Base-by-base conservation (phyloP, 352 stramenopile genomes). In the Thalassiosira allenii region DNA sequence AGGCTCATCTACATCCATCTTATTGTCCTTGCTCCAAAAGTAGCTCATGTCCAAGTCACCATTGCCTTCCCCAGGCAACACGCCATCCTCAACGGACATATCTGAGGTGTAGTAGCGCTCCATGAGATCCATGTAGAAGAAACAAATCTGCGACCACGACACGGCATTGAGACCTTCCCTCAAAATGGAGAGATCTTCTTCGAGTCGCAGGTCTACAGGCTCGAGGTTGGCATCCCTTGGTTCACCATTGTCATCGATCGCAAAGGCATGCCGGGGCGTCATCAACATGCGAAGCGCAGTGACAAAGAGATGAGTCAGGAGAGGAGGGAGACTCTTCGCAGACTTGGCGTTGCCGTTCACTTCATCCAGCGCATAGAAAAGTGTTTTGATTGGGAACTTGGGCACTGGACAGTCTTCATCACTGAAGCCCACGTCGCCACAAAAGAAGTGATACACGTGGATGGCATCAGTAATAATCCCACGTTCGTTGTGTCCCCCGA, bases 81-180 rank as follows among this genome's bases (percentile, higher is more conserved):
- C 72, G 56, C 72, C 75, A 53, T 69, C 32, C 49, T 89, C 85
- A 34, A 83, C 17, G 6, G 81, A 87, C 34, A 75, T 30, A 75
- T 90, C 79, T 5, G 81, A 87, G 12, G 54, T 81, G 56, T 90
- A 91, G 64, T 88, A 91, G n/a, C 76, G 75, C 51, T 92, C 80
- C 82, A 92, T 92, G n/a, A 86, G 73, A 62, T 94, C 84, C 63
- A 91, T 90, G 68, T 94, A 94, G 9, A 88, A 82, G 40, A 87
- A 73, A 54, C 79, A 84, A 70, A 91, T 72, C 64, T 92, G 86
- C 25, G 79, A 83, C 89, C 89, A 94, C 5, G 82, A 92, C 2
- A 85, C 65, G 33, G 81, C 77, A 62, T 87, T 87, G 9, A 94
- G 62, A 2, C 78, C 83, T 9, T 75, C 43, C 52, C 51, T 51